These are phyloP conservation scores for Grosmannia huntii DNA, from an alignment of 2,329 filamentous ascomycete genomes.

Conservation along the genomic window DNA sequence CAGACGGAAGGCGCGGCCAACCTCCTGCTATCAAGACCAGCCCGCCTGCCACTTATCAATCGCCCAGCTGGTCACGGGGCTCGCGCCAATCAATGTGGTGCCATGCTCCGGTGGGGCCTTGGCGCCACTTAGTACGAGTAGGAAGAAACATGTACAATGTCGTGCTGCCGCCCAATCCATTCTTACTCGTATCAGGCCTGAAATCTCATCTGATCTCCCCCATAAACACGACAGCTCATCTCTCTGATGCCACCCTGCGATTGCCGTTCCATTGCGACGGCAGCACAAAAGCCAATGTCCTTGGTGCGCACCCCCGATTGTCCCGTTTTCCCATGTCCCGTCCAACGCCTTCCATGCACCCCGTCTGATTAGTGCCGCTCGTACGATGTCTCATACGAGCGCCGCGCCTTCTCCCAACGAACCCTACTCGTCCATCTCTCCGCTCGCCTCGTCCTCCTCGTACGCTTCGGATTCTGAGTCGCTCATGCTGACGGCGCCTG, in stretches of 20 bases:
- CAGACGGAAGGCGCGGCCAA: background rate
- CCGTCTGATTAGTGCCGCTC: background rate
- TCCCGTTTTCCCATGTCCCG: too few species aligned
- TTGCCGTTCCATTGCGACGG: too few species aligned
- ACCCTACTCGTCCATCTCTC: constrained; percentile 10
- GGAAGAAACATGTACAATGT: background rate
- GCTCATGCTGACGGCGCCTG: background rate
- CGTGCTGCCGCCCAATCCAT: background rate
- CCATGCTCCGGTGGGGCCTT: background rate
- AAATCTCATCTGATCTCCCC: too few species aligned
- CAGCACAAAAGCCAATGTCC: too few species aligned
- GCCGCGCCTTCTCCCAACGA: background rate
- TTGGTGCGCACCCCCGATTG: too few species aligned
- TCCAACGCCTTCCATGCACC: too few species aligned
- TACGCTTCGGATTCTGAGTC: constrained; percentile 18
- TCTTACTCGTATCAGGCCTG: background rate
- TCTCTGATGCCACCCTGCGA: too few species aligned
- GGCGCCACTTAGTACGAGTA: too few species aligned
- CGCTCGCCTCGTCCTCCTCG: constrained; percentile 14
- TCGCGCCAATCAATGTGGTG: background rate
- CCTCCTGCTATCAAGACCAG: background rate
- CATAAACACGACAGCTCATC: too few species aligned
- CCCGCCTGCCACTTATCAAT: background rate
- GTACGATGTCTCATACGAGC: background rate
- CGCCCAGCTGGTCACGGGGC: background rate